A percentile compares a stretch with the other conserved stretches of the same genome.
phyloP scores from a whole-genome alignment of 2,329 filamentous ascomycete genomes.

The Colletotrichum paranaense region DNA sequence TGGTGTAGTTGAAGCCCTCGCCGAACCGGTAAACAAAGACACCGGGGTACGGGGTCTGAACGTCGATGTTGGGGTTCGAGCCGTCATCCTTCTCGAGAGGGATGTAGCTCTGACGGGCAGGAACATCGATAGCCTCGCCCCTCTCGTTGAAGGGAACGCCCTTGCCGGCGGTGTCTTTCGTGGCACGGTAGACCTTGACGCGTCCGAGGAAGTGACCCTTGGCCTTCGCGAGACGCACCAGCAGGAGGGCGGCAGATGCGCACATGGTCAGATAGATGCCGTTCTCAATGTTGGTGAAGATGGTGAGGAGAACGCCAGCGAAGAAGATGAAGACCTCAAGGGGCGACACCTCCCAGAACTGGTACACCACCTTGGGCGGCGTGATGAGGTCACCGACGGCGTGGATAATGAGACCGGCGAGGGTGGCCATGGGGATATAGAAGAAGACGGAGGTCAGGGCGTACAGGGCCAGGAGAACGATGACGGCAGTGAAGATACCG shows the following conservation, averaged over 20 bases:
- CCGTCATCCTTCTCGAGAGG: conserved; percentile 54
- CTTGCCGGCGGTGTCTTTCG: conserved; percentile 34
- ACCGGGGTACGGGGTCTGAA: conserved; percentile 58
- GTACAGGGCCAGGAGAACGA: conserved; percentile 83
- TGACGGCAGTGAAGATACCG: conserved; percentile 80
- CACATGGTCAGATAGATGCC: conserved; percentile 62
- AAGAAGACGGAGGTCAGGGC: conserved; percentile 82
- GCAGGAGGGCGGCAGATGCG: conserved; percentile 54
- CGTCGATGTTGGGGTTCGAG: conserved; percentile 55
- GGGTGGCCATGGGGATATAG: conserved; percentile 79
- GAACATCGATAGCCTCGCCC: conserved; percentile 30
- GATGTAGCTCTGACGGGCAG: conserved; percentile 51
- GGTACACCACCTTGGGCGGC: conserved; percentile 78
- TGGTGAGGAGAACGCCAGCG: conserved; percentile 71
- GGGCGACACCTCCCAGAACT: conserved; percentile 82
- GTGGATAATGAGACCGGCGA: conserved; percentile 85
- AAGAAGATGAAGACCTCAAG: conserved; percentile 82
- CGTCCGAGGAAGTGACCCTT: conserved; percentile 60
- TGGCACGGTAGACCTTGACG: conserved; percentile 41
- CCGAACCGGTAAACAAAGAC: conserved; percentile 64
- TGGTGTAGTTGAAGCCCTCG: conserved; percentile 65
- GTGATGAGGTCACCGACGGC: conserved; percentile 83
- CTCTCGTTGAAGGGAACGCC: conserved; percentile 35
- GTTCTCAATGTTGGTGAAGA: conserved; percentile 62
- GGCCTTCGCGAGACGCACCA: conserved; percentile 58